These are phyloP conservation scores for Acacia pycnantha DNA, from an alignment of 331 rosid species.

Conservation along the genomic window DNA sequence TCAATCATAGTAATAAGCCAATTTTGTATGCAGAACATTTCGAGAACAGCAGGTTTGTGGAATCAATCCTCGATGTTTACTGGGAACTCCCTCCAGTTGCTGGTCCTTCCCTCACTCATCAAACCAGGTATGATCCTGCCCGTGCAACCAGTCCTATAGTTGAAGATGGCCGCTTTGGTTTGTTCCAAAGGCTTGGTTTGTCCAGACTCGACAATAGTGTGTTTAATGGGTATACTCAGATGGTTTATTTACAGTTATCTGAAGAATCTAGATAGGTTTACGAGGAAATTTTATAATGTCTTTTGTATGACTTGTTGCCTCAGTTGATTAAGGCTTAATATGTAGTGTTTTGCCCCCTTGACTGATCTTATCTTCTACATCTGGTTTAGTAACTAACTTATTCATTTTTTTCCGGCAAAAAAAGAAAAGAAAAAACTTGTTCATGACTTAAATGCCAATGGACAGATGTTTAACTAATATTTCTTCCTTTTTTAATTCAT, in stretches of 20 bases:
- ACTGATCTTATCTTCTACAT: neutral
- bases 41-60: conserved; percentile 81
- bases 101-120: conserved; percentile 98
- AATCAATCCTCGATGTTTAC: conserved; percentile 92
- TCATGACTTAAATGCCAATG: neutral
- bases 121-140: conserved; percentile 95
- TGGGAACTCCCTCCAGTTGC: conserved; percentile 99
- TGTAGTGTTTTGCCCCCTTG: conserved; percentile 1
- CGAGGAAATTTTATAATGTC: conserved; percentile 43
- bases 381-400: neutral
- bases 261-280: conserved; percentile 43
- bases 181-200: conserved; percentile 84
- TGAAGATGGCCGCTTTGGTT: conserved; percentile 90
- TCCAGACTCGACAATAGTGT: conserved; percentile 67
- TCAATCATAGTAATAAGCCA: conserved; percentile 77
- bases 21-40: conserved; percentile 73
- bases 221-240: conserved; percentile 97
- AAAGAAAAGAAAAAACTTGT: neutral
- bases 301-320: conserved; percentile 38
- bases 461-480: neutral
- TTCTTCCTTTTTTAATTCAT: neutral
- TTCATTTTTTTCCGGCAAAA: neutral
- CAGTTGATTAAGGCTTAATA: conserved; percentile 39
- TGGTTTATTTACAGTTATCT: conserved; percentile 95
- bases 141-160: conserved; percentile 76